Conservation (phyloP, 495 filamentous ascomycete species). For the Aspergillus steynii region DNA sequence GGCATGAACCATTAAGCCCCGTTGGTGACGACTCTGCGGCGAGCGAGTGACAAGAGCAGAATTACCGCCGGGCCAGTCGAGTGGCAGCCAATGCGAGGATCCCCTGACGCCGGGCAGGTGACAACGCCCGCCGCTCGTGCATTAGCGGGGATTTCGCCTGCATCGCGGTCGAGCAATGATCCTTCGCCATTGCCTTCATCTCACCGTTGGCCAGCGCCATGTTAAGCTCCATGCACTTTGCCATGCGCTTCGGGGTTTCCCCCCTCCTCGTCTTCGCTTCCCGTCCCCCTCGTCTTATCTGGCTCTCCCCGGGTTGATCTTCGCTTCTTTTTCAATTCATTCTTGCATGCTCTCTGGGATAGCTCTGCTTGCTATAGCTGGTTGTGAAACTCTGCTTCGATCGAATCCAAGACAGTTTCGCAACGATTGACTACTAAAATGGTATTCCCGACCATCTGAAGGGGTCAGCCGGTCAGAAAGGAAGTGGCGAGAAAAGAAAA, state of each 20-base stretch:
- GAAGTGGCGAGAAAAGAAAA: not conserved
- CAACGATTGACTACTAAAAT: not conserved
- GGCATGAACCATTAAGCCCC: not conserved
- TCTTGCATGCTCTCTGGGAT: not conserved
- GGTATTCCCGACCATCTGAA: not conserved
- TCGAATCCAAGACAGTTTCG: not conserved
- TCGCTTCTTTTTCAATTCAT: not conserved
- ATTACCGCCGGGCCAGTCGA: constrained; percentile 12
- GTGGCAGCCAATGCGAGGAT: not conserved
- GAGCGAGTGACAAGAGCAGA: constrained; percentile 11
- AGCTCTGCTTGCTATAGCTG: not conserved
- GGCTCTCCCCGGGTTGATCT: constrained; percentile 6
- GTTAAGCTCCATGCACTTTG: not conserved
- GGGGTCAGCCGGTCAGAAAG: not conserved
- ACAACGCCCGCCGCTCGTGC: constrained; percentile 12
- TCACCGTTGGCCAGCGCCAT: constrained; percentile 2
- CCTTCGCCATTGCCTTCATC: not conserved
- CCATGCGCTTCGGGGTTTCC: not conserved
- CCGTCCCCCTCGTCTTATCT: not conserved
- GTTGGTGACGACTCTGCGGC: constrained; percentile 3
- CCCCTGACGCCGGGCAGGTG: constrained; percentile 10
- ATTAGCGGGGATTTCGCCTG: constrained; percentile 7
- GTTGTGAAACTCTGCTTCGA: not conserved
- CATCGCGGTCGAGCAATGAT: not conserved
- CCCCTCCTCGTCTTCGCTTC: not conserved